phyloP scores from a whole-genome alignment of 768 basidiomycete species.

The Antrodiella citrinella region DNA sequence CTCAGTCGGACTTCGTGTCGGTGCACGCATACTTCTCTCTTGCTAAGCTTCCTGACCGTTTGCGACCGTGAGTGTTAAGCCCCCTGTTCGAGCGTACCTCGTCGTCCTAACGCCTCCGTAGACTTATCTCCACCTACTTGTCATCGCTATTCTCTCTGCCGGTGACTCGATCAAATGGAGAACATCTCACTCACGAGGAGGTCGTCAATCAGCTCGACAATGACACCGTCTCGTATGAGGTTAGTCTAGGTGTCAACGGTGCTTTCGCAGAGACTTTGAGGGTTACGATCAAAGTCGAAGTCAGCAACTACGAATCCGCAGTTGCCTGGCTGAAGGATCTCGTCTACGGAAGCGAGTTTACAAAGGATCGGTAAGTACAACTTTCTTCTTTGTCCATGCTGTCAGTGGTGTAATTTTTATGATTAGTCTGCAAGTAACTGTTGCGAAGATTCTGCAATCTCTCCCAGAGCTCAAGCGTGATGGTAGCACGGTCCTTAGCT shows the following conservation, averaged over 20 bases:
- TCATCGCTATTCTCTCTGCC: constrained; percentile 86
- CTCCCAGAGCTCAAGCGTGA: constrained; percentile 89
- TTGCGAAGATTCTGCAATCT: constrained; percentile 84
- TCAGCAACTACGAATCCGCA: constrained; percentile 67
- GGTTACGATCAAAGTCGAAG: constrained; percentile 80
- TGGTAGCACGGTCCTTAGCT: constrained; percentile 70
- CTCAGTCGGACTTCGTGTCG: constrained; percentile 86
- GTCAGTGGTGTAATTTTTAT: background rate
- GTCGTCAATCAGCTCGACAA: constrained; percentile 87
- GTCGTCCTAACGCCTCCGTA: constrained; percentile 25
- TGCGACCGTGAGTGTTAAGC: constrained; percentile 57
- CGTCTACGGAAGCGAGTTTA: constrained; percentile 66
- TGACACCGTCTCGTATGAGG: constrained; percentile 84
- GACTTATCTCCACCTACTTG: constrained; percentile 72
- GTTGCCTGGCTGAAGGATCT: constrained; percentile 83
- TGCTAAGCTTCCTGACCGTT: constrained; percentile 55
- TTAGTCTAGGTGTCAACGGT: constrained; percentile 49
- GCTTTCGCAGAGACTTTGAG: constrained; percentile 70
- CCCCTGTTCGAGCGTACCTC: too few relatives aligned
- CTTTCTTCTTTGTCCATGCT: background rate
- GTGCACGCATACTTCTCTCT: constrained; percentile 77
- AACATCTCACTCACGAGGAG: constrained; percentile 72
- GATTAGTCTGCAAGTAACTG: constrained; percentile 66
- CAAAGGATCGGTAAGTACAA: constrained; percentile 59
- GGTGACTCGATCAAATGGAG: constrained; percentile 61